Conservation (phyloP, 2,329 filamentous ascomycete species). For the Tolypocladium pustulatum region DNA sequence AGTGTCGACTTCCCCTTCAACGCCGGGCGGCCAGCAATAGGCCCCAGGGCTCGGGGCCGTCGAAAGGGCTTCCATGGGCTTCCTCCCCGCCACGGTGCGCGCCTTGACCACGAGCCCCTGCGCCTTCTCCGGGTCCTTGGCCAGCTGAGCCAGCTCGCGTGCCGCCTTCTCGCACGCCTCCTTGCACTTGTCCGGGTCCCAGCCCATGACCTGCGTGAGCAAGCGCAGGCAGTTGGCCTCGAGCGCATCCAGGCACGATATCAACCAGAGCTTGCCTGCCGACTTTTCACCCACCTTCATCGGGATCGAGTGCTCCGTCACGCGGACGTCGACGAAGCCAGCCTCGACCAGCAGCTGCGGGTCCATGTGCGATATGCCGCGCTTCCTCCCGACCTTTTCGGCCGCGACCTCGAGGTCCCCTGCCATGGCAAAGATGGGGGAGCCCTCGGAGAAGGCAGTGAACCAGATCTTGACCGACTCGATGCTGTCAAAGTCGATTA, state of each 20-base stretch:
- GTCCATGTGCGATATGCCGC: conserved; percentile 34
- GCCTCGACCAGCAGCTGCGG: conserved; percentile 31
- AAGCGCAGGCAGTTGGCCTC: conserved; percentile 38
- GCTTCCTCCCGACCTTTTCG: conserved; percentile 32
- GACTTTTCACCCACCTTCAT: conserved; percentile 32
- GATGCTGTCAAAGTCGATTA: conserved; percentile 42
- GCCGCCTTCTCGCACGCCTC: conserved; percentile 34
- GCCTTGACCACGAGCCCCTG: conserved; percentile 36
- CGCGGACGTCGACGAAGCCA: conserved; percentile 40
- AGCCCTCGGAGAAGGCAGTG: conserved; percentile 30
- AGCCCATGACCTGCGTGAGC: conserved; percentile 41
- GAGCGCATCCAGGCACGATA: conserved; percentile 38
- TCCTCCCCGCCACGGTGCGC: conserved; percentile 37
- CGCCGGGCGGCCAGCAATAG: neutral
- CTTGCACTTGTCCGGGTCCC: conserved; percentile 38
- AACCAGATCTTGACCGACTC: conserved; percentile 21
- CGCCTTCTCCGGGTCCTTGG: conserved; percentile 32
- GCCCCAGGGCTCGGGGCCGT: neutral
- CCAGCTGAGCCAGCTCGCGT: conserved; percentile 35
- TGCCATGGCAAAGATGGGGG: conserved; percentile 30
- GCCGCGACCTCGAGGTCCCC: conserved; percentile 32
- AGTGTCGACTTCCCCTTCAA: no score
- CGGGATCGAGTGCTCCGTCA: conserved; percentile 37
- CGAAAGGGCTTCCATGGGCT: conserved; percentile 24
- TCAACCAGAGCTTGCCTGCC: conserved; percentile 43